phyloP scores from a whole-genome alignment of 2,329 filamentous ascomycete species.

The Calonectria pseudoreteaudii region DNA sequence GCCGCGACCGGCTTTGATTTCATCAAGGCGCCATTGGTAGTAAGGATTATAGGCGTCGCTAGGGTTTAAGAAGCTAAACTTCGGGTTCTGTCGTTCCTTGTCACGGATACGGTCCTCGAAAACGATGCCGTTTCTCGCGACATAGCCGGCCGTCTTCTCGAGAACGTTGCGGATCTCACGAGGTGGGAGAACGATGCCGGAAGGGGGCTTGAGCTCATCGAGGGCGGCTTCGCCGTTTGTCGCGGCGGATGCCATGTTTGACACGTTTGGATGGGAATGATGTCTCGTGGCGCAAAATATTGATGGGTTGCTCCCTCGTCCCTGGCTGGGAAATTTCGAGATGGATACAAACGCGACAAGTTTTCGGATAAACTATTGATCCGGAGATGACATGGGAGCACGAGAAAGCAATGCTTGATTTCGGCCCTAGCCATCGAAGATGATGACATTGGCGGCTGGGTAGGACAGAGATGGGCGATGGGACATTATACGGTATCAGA shows the following conservation, averaged over 20 bases:
- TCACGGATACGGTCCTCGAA: slow-evolving; percentile 89
- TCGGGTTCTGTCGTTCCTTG: slow-evolving; percentile 86
- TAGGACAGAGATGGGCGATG: neutral
- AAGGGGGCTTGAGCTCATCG: slow-evolving; percentile 81
- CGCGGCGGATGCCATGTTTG: slow-evolving; percentile 48
- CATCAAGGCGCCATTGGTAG: slow-evolving; percentile 90
- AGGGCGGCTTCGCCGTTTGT: slow-evolving; percentile 68
- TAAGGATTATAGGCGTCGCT: slow-evolving; percentile 88
- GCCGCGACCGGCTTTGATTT: slow-evolving; percentile 86
- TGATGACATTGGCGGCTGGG: neutral
- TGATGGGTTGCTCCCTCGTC: neutral
- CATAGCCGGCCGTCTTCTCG: slow-evolving; percentile 95
- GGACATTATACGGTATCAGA: neutral
- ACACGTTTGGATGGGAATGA: slow-evolving; percentile 9
- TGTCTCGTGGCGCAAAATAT: slow-evolving; percentile 13
- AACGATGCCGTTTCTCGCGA: slow-evolving; percentile 74
- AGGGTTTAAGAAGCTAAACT: slow-evolving; percentile 87
- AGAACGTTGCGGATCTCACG: slow-evolving; percentile 87
- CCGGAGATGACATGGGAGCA: neutral
- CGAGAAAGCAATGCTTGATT: too few relatives aligned
- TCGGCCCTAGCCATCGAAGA: neutral
- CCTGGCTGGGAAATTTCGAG: slow-evolving; percentile 42
- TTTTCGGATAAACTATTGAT: slow-evolving; percentile 13
- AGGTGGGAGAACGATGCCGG: slow-evolving; percentile 88
- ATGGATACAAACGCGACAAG: slow-evolving; percentile 13